Evolutionary conservation across 805 yeast species (phyloP).

Genomic region (Schwanniomyces yamadae): DNA sequence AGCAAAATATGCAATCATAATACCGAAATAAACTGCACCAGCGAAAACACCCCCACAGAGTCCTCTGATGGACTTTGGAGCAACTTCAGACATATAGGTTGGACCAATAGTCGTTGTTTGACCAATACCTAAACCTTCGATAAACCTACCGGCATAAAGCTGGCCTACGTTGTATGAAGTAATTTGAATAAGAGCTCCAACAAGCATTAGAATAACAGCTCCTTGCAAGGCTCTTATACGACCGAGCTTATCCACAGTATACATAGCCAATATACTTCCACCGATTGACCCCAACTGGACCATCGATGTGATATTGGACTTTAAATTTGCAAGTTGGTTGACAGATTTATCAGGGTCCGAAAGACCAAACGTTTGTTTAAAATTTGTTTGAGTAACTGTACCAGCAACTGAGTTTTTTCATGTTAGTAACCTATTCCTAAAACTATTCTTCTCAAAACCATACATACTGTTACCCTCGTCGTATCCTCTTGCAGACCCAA

Average conservation of each 20-base stretch:
- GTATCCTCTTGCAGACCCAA: conserved; percentile 57
- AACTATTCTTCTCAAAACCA: background rate
- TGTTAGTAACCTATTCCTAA: background rate
- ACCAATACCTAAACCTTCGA: conserved; percentile 59
- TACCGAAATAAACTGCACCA: conserved; percentile 58
- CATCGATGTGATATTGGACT: conserved; percentile 57
- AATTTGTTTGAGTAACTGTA: conserved; percentile 42
- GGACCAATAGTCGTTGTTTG: conserved; percentile 59
- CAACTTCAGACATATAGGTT: conserved; percentile 50
- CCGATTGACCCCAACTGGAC: conserved; percentile 57
- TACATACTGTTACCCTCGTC: conserved; percentile 52
- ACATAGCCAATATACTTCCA: conserved; percentile 51
- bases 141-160: conserved; percentile 52
- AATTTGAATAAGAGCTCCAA: conserved; percentile 49
- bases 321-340: conserved; percentile 41
- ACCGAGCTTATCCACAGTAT: conserved; percentile 50
- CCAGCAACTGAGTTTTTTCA: conserved; percentile 43
- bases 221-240: conserved; percentile 48
- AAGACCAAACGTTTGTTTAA: conserved; percentile 44
- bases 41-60: conserved; percentile 52
- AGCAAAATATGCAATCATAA: conserved; percentile 48
- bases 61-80: conserved; percentile 55
- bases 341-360: conserved; percentile 35
- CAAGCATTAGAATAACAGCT: conserved; percentile 43
- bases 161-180: conserved; percentile 48